phyloP scores from a whole-genome alignment of 169 alveolate genomes.

The Perkinsus marinus region DNA sequence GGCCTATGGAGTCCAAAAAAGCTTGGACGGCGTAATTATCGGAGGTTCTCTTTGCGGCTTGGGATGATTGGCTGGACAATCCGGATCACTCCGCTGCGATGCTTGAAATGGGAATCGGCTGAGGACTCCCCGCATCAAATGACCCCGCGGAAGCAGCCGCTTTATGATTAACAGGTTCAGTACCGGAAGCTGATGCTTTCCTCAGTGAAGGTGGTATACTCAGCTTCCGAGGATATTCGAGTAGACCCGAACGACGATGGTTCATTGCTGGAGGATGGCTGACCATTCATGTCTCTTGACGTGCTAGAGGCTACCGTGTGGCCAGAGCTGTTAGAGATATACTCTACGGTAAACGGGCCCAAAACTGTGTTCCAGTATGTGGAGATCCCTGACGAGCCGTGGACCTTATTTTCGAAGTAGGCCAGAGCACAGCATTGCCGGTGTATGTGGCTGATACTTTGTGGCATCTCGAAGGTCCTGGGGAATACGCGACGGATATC shows the following conservation, averaged over 20 bases:
- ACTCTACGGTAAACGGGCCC: not conserved
- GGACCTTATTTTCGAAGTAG: slow-evolving; percentile 68
- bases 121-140: not conserved
- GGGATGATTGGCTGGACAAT: not conserved
- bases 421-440: slow-evolving; percentile 47
- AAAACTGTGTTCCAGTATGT: not conserved
- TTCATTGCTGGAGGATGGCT: not conserved
- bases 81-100: not conserved
- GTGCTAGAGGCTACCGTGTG: not conserved
- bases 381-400: slow-evolving; percentile 83
- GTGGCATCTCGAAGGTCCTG: slow-evolving; percentile 49
- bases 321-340: not conserved
- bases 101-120: not conserved
- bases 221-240: not conserved
- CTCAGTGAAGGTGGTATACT: not conserved
- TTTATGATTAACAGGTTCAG: not conserved
- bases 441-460: slow-evolving; percentile 1
- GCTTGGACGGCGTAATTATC: not conserved
- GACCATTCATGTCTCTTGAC: not conserved
- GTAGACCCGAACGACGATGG: not conserved
- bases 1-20: not conserved
- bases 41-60: not conserved
- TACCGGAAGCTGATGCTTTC: not conserved
- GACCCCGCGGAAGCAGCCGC: not conserved
- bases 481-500: slow-evolving; percentile 51